Evolutionary conservation across 495 filamentous ascomycete genomes (phyloP).

Genomic region (Jackrogersella multiformis): DNA sequence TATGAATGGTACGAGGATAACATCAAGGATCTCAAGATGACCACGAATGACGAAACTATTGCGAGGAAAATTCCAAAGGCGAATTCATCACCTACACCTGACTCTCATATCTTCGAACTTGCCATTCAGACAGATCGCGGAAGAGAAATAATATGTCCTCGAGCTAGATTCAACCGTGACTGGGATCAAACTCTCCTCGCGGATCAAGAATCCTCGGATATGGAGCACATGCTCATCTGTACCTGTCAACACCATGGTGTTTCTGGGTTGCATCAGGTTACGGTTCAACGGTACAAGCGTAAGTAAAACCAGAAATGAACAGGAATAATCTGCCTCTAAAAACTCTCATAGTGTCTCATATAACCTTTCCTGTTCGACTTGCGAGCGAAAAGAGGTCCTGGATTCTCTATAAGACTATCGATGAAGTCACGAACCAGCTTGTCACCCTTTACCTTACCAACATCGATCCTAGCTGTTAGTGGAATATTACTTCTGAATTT

Average conservation of each 20-base stretch:
- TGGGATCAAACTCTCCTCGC: not conserved
- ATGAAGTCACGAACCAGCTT: constrained; percentile 3
- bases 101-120: not conserved
- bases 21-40: not conserved
- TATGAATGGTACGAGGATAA: constrained; percentile 10
- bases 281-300: not conserved
- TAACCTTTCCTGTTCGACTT: constrained; percentile 4
- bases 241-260: not conserved
- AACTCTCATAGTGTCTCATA: not conserved
- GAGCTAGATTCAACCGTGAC: not conserved
- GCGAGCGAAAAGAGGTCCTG: not conserved
- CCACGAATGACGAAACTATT: not conserved
- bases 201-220: not conserved
- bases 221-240: not conserved
- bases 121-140: not conserved
- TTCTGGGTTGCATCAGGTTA: not conserved
- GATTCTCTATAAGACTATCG: not conserved
- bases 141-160: not conserved
- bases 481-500: not conserved
- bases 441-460: constrained; percentile 2
- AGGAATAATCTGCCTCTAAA: not conserved
- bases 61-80: not conserved
- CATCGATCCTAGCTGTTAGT: constrained; percentile 2
- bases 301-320: not conserved
- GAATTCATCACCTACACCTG: not conserved